Evolutionary conservation across 352 stramenopile genomes (phyloP).

Genomic region (Halophytophthora polymorphica): DNA sequence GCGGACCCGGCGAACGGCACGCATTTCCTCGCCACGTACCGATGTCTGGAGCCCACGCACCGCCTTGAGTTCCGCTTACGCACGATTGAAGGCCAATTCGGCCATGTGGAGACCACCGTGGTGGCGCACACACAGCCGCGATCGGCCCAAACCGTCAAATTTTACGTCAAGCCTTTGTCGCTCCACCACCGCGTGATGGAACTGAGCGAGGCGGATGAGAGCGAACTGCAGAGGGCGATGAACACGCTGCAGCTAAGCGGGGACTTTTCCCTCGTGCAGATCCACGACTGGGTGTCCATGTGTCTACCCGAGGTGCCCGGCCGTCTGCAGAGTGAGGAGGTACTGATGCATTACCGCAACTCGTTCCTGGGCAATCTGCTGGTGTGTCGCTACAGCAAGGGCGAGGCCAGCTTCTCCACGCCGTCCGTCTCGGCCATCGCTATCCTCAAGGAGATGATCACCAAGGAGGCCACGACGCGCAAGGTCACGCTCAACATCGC

Average conservation of each 20-base stretch:
- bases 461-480: slow-evolving; percentile 73
- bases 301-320: slow-evolving; percentile 77
- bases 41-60: slow-evolving; percentile 74
- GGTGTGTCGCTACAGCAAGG: slow-evolving; percentile 74
- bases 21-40: slow-evolving; percentile 78
- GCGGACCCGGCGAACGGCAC: slow-evolving; percentile 42
- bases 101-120: slow-evolving; percentile 73
- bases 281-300: slow-evolving; percentile 83
- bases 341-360: slow-evolving; percentile 77
- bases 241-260: slow-evolving; percentile 72
- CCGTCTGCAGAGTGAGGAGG: slow-evolving; percentile 64
- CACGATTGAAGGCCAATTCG: slow-evolving; percentile 85
- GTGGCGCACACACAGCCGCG: slow-evolving; percentile 63
- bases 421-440: slow-evolving; percentile 80
- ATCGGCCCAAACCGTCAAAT: slow-evolving; percentile 62
- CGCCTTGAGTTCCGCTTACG: slow-evolving; percentile 77
- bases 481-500: slow-evolving; percentile 80
- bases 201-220: slow-evolving; percentile 54
- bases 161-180: slow-evolving; percentile 80
- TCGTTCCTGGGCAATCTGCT: slow-evolving; percentile 70
- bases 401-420: slow-evolving; percentile 69
- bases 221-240: slow-evolving; percentile 46
- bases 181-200: slow-evolving; percentile 71
- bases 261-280: slow-evolving; percentile 77
- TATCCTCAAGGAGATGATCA: slow-evolving; percentile 85